Evolutionary conservation across 148 eudicot genomes (phyloP).

Genomic region (Persicaria maculosa): DNA sequence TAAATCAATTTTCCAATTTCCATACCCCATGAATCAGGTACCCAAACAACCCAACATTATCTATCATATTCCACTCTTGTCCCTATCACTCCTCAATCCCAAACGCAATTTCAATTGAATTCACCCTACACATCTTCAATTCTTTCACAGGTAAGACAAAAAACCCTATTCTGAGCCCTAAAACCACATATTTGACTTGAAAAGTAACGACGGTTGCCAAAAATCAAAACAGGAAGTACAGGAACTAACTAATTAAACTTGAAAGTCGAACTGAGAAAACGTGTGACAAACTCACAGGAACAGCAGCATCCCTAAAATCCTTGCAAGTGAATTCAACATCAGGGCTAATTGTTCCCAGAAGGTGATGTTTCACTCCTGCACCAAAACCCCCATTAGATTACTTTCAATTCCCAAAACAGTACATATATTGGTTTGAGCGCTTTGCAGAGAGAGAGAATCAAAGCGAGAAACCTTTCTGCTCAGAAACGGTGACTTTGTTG

Average conservation of each 20-base stretch:
- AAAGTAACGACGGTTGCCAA: background rate
- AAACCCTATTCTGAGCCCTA: background rate
- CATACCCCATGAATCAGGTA: too few relatives aligned
- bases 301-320: slow-evolving; percentile 72
- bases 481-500: slow-evolving; percentile 69
- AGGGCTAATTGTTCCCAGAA: slow-evolving; percentile 72
- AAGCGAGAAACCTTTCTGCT: slow-evolving; percentile 52
- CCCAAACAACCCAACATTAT: too few relatives aligned
- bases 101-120: background rate
- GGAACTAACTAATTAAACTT: background rate
- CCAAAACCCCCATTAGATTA: slow-evolving; percentile 15
- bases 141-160: background rate
- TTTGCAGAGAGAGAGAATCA: slow-evolving; percentile 8
- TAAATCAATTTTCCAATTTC: too few relatives aligned
- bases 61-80: too few relatives aligned
- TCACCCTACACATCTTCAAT: background rate
- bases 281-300: slow-evolving; percentile 35
- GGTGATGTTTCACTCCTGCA: slow-evolving; percentile 86
- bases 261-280: background rate
- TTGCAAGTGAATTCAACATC: slow-evolving; percentile 72
- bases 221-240: background rate
- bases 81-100: too few relatives aligned
- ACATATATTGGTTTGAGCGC: background rate
- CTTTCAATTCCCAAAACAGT: background rate
- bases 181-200: background rate